phyloP scores from a whole-genome alignment of 164 flowering plant genomes.

The Magnolia kwangsiensis region DNA sequence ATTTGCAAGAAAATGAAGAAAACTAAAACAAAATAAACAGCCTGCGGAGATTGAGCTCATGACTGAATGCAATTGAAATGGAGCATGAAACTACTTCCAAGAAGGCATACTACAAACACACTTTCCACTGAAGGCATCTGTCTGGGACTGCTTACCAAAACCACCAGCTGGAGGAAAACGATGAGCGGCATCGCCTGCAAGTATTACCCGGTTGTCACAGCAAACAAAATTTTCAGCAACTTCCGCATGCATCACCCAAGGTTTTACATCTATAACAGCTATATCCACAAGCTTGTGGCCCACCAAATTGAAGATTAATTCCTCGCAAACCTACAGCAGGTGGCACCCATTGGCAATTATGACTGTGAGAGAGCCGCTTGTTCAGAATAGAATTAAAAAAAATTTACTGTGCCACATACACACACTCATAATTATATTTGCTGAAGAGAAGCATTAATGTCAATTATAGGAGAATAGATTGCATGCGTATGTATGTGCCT shows the following conservation, averaged over 20 bases:
- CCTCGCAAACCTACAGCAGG: conserved; percentile 65
- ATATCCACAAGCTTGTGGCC: conserved; percentile 73
- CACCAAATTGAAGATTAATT: conserved; percentile 68
- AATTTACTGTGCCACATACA: no score
- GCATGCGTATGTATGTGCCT: no score
- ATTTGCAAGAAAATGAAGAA: neutral
- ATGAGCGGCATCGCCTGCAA: conserved; percentile 98
- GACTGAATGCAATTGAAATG: neutral
- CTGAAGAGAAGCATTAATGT: no score
- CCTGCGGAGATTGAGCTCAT: neutral
- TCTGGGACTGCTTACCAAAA: conserved; percentile 59
- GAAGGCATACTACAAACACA: neutral
- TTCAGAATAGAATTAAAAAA: neutral
- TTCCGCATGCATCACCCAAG: conserved; percentile 99
- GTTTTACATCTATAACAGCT: conserved; percentile 72
- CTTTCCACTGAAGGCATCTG: neutral
- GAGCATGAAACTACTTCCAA: neutral
- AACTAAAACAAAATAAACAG: neutral
- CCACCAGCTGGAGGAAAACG: conserved; percentile 99
- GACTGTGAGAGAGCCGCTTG: neutral
- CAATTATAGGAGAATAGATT: no score
- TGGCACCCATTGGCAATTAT: conserved; percentile 6
- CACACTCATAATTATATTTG: no score
- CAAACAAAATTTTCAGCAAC: conserved; percentile 78
- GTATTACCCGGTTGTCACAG: conserved; percentile 53